A percentile compares a stretch with the other conserved stretches of the same genome.
Evolutionary conservation across 2,329 filamentous ascomycete species (phyloP).

Genomic region (Paracorniculantispora psalliotae): DNA sequence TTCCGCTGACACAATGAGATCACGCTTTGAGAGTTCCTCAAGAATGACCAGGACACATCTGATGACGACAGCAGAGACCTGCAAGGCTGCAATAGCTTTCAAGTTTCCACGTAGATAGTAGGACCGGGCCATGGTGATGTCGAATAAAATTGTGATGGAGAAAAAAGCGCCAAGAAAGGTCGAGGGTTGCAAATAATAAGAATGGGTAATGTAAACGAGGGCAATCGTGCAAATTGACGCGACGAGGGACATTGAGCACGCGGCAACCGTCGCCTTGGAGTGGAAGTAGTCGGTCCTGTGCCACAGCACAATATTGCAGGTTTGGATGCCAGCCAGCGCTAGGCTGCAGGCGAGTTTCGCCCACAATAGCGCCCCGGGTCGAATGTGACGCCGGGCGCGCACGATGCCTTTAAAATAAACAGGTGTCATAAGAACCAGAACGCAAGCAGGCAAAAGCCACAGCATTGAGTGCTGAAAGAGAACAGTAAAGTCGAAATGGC

Average conservation of each 20-base stretch:
- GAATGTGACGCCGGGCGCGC: not conserved
- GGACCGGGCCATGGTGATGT: not conserved
- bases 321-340: not conserved
- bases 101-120: not conserved
- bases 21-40: conserved; percentile 3
- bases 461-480: conserved; percentile 1
- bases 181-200: not conserved
- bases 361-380: not conserved
- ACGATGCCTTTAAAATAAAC: not conserved
- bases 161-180: not conserved
- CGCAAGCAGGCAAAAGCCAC: not conserved
- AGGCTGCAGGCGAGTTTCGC: not conserved
- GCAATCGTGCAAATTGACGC: not conserved
- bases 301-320: not conserved
- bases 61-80: not conserved
- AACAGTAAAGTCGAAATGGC: conserved; percentile 5
- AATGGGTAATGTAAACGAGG: not conserved
- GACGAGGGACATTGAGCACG: not conserved
- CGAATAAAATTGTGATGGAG: not conserved
- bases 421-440: not conserved
- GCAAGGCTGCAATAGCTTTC: not conserved
- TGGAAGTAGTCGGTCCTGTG: not conserved
- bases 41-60: not conserved
- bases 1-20: not conserved
- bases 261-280: not conserved